phyloP scores from a whole-genome alignment of 2,329 filamentous ascomycete genomes.

The Pseudogymnoascus sp. region DNA sequence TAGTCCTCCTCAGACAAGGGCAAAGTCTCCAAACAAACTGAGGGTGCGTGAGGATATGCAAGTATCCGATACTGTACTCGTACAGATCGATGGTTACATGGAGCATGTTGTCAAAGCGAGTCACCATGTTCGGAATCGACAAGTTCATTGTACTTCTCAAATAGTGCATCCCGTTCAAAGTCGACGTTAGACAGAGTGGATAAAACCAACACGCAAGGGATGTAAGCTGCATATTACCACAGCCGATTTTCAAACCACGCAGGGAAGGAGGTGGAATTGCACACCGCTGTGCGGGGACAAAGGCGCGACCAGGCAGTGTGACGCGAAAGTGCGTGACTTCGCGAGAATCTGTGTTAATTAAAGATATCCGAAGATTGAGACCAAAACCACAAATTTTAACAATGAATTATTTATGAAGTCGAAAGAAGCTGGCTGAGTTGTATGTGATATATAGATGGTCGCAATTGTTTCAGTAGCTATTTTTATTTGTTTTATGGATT shows the following conservation, averaged over 20 bases:
- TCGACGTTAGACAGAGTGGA: not conserved
- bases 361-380: not conserved
- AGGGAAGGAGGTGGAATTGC: not conserved
- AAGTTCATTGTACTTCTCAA: not conserved
- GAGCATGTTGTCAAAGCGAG: not conserved
- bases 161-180: not conserved
- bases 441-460: not conserved
- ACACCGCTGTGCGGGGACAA: not conserved
- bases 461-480: not conserved
- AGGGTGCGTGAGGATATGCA: not conserved
- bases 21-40: not conserved
- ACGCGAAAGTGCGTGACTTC: constrained; percentile 2
- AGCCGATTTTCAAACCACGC: not conserved
- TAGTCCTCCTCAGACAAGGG: not conserved
- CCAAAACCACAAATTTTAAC: not conserved
- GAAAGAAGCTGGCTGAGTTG: not conserved
- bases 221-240: not conserved
- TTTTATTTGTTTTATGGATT: not conserved
- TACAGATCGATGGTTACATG: not conserved
- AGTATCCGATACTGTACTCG: not conserved
- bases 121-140: not conserved
- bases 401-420: not conserved
- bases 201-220: not conserved
- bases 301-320: not conserved
- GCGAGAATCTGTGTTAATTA: not conserved